Base-by-base conservation (phyloP, 2,329 filamentous ascomycete species). In the Bipolaris gigantea region DNA sequence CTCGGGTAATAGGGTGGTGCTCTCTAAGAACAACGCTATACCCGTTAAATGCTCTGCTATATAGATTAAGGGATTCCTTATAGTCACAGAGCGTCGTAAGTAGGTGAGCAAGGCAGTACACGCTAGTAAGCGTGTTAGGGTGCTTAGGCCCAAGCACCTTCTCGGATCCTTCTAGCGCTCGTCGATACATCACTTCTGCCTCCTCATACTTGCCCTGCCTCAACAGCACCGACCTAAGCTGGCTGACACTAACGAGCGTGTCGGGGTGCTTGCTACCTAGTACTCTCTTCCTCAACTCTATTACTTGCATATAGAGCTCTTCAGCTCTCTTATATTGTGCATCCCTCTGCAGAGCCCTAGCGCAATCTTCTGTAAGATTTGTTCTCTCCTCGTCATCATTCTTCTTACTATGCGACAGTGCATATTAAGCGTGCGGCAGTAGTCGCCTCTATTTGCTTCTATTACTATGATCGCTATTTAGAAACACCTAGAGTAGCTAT, bases 401-500 rank as follows among this genome's bases (percentile, higher is more conserved):
- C 38, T 41, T 41, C 23, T 41, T 15, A 45, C 42, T 45, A 45
- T 45, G 42, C 30, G 27, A 45, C 6, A 45, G 42, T 21, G 42
- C 30, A 34, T 34, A 45, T 34, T 34, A 16, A 34, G 27, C 42
- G 19, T 45, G 42, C 16, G 42, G 42, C 11, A 45, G 42, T 23
- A 45, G 30, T 34, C 42, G 42, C 32, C 42, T 45, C 42, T 18
- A 45, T 23, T 45, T 45, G 42, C 42, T 45, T 33, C 30, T 45
- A 8, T 45, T 45, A 23, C 42, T 45, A 16, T 33, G 4, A 34
- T 33, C 19, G 11, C 2, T 33, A 10, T 45, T 34, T 16, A 27
- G 42, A 45, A 23, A 45, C 7, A 27, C 39, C 39, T 41, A 5
- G 7, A 33, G 19, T 38, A 65, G 52, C 30, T 34, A 50, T 35